phyloP scores from a whole-genome alignment of 1,284 basidiomycete species.

The Veloporphyrellus conicus region DNA sequence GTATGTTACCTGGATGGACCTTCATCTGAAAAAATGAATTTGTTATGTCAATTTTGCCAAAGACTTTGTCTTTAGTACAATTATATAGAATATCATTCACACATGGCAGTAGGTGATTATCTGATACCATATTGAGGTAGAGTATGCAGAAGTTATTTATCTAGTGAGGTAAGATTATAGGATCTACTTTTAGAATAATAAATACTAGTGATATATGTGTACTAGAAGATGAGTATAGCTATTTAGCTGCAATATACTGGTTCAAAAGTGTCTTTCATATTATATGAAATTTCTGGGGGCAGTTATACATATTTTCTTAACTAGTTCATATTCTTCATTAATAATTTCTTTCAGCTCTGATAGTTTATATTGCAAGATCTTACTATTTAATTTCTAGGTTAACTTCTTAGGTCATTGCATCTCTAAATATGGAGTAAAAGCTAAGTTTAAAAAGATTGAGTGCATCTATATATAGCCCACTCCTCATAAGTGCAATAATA shows the following conservation, averaged over 20 bases:
- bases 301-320: no score
- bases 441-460: neutral
- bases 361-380: no score
- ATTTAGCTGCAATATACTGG: no score
- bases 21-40: slow-evolving; percentile 38
- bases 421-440: neutral
- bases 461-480: neutral
- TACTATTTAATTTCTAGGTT: neutral
- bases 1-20: slow-evolving; percentile 32
- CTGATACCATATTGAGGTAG: slow-evolving; percentile 22
- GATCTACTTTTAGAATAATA: slow-evolving; percentile 12
- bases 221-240: no score
- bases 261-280: no score
- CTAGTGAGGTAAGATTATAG: slow-evolving; percentile 4
- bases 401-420: neutral
- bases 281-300: no score
- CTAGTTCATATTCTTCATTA: no score
- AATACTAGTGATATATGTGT: slow-evolving; percentile 1
- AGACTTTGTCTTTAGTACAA: slow-evolving; percentile 17
- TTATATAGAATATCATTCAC: slow-evolving; percentile 23
- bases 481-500: neutral
- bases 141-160: slow-evolving; percentile 18
- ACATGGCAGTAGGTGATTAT: slow-evolving; percentile 21
- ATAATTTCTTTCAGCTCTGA: no score
- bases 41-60: slow-evolving; percentile 37